These are phyloP conservation scores for Glebionis coronaria DNA, from an alignment of 129 eudicot species.

Conservation along the genomic window DNA sequence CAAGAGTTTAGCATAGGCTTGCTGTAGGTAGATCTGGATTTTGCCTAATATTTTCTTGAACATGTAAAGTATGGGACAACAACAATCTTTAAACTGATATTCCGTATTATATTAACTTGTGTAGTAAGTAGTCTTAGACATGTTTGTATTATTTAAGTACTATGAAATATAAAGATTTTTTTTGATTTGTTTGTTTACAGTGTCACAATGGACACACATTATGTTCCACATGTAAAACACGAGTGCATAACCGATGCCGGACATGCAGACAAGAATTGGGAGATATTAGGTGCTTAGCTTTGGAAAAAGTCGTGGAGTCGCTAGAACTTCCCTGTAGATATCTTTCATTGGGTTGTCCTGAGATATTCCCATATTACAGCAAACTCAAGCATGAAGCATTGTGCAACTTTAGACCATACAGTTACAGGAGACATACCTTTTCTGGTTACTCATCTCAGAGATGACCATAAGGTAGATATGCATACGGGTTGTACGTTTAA, in stretches of 20 bases:
- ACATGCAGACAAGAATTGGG: constrained; percentile 98
- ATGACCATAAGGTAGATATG: constrained; percentile 86
- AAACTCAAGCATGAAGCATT: neutral
- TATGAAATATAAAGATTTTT: neutral
- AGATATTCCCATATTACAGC: neutral
- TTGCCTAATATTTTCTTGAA: too few species aligned
- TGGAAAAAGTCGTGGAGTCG: constrained; percentile 57
- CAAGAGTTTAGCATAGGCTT: neutral
- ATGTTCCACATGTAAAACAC: constrained; percentile 88
- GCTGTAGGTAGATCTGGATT: neutral
- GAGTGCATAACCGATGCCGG: constrained; percentile 91
- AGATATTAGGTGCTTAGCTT: constrained; percentile 90
- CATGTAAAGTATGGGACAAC: too few species aligned
- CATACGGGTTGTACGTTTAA: constrained; percentile 32
- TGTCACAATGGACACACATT: constrained; percentile 96
- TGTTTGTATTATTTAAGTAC: too few species aligned
- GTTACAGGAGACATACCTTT: constrained; percentile 30
- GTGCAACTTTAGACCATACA: neutral
- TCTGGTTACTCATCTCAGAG: constrained; percentile 58
- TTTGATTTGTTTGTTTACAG: constrained; percentile 40
- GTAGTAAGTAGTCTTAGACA: too few species aligned
- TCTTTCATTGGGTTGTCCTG: neutral
- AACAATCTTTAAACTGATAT: too few species aligned
- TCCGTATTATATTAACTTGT: too few species aligned
- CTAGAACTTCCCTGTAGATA: neutral